phyloP scores from a whole-genome alignment of 768 basidiomycete species.

The Lactarius pseudohatsudake region DNA sequence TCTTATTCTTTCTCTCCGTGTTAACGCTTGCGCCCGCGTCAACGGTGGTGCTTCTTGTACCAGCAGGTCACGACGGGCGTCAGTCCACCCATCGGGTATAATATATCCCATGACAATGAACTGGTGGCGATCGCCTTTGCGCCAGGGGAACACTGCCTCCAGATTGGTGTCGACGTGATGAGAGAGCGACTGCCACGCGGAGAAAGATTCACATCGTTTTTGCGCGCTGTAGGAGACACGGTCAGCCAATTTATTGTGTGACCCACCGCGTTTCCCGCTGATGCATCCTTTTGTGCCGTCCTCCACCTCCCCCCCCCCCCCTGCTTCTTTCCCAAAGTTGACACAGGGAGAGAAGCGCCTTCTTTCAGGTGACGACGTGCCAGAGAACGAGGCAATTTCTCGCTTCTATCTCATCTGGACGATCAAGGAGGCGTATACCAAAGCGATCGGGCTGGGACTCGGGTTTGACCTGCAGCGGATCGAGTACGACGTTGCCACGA shows the following conservation, averaged over 20 bases:
- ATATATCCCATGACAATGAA: slow-evolving; percentile 78
- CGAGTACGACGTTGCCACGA: slow-evolving; percentile 59
- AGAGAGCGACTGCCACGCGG: slow-evolving; percentile 62
- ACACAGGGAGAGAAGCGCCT: slow-evolving; percentile 40
- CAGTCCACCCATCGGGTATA: slow-evolving; percentile 67
- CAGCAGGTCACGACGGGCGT: slow-evolving; percentile 45
- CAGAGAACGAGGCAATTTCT: slow-evolving; percentile 52
- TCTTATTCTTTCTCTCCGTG: not conserved
- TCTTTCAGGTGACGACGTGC: slow-evolving; percentile 38
- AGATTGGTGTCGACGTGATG: slow-evolving; percentile 81
- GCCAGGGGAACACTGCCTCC: slow-evolving; percentile 47
- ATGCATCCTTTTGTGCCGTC: not conserved
- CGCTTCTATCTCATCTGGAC: slow-evolving; percentile 87
- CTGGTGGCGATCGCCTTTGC: slow-evolving; percentile 65
- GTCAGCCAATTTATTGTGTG: slow-evolving; percentile 38
- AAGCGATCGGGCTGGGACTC: slow-evolving; percentile 79
- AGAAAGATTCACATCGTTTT: slow-evolving; percentile 57
- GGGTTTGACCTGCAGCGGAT: slow-evolving; percentile 80
- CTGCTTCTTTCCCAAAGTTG: slow-evolving; percentile 36
- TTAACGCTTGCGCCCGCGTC: slow-evolving; percentile 5
- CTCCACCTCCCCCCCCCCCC: too few relatives aligned
- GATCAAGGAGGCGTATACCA: slow-evolving; percentile 88
- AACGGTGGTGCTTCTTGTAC: not conserved
- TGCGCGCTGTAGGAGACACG: slow-evolving; percentile 64
- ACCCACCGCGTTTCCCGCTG: slow-evolving; percentile 19